Evolutionary conservation across 192 early-diverging fungal species (phyloP).

Genomic region (Entomortierella chlamydospora): DNA sequence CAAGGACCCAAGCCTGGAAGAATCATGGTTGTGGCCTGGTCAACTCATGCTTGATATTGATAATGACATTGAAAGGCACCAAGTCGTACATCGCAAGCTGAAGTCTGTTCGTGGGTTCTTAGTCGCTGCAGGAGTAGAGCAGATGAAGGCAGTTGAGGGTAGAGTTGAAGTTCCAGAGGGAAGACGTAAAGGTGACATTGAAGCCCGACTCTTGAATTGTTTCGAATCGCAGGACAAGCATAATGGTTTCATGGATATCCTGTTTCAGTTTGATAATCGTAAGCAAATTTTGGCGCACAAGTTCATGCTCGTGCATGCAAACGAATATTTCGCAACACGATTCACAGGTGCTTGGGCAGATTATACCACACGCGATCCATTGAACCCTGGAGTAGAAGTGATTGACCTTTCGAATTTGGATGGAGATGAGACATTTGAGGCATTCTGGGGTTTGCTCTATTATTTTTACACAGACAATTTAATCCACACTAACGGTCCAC

Average conservation of each 20-base stretch:
- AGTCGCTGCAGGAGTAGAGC: conserved; percentile 5
- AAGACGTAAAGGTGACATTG: neutral
- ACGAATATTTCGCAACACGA: conserved; percentile 2
- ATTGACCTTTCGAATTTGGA: conserved; percentile 16
- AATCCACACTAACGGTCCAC: conserved; percentile 5
- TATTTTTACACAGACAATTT: conserved; percentile 19
- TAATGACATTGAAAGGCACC: neutral
- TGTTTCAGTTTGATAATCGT: conserved; percentile 8
- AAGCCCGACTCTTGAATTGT: neutral
- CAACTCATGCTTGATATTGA: conserved; percentile 33
- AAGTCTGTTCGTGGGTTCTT: conserved; percentile 1
- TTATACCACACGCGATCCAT: neutral
- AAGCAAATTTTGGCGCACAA: conserved; percentile 30
- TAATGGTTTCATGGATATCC: conserved; percentile 30
- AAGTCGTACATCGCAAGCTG: conserved; percentile 2
- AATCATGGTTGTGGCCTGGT: conserved; percentile 16
- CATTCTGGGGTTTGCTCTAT: conserved; percentile 21
- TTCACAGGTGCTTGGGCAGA: conserved; percentile 19
- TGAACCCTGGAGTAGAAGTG: neutral
- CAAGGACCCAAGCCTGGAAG: neutral
- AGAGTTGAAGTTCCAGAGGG: neutral
- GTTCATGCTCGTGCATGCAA: conserved; percentile 15
- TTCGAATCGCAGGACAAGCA: conserved; percentile 17
- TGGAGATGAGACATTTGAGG: neutral
- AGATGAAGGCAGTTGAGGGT: conserved; percentile 10